These are phyloP conservation scores for Gossypium anomalum DNA, from an alignment of 345 rosid genomes.

Conservation along the genomic window DNA sequence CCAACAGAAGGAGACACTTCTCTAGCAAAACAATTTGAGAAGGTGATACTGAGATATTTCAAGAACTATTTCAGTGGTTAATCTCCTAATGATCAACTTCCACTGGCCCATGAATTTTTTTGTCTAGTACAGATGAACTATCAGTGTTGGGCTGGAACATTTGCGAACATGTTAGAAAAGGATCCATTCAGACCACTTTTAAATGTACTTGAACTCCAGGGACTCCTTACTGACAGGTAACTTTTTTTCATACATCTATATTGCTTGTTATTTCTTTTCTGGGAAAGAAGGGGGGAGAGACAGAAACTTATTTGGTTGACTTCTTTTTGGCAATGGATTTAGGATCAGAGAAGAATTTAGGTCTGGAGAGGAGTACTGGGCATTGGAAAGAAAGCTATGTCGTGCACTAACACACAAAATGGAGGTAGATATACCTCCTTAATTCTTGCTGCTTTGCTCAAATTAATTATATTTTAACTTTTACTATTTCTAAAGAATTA, in stretches of 20 bases:
- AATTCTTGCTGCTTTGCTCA: not conserved
- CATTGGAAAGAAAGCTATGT: slow-evolving; percentile 85
- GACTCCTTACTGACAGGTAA: slow-evolving; percentile 67
- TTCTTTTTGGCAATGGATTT: slow-evolving; percentile 17
- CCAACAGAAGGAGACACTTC: slow-evolving; percentile 25
- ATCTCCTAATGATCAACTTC: slow-evolving; percentile 10
- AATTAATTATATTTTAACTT: not conserved
- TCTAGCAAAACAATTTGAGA: slow-evolving; percentile 30
- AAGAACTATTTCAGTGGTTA: not conserved
- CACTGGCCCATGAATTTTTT: slow-evolving; percentile 16
- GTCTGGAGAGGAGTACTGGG: slow-evolving; percentile 80
- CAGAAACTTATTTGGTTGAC: slow-evolving; percentile 2
- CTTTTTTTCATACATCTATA: not conserved
- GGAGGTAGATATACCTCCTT: slow-evolving; percentile 33
- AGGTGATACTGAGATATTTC: slow-evolving; percentile 15
- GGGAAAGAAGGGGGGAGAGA: not conserved
- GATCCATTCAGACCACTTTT: slow-evolving; percentile 55
- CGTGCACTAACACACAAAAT: slow-evolving; percentile 43
- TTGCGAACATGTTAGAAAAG: slow-evolving; percentile 28
- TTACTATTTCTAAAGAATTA: not conserved
- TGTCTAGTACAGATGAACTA: slow-evolving; percentile 35
- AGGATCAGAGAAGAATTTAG: slow-evolving; percentile 67
- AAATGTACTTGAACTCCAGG: slow-evolving; percentile 44
- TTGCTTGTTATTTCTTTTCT: not conserved
- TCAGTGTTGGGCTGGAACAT: slow-evolving; percentile 18